Evolutionary conservation across 2,329 filamentous ascomycete species (phyloP), one percentile per base, ranked within the genome.

Genomic region (Acarospora socialis): DNA sequence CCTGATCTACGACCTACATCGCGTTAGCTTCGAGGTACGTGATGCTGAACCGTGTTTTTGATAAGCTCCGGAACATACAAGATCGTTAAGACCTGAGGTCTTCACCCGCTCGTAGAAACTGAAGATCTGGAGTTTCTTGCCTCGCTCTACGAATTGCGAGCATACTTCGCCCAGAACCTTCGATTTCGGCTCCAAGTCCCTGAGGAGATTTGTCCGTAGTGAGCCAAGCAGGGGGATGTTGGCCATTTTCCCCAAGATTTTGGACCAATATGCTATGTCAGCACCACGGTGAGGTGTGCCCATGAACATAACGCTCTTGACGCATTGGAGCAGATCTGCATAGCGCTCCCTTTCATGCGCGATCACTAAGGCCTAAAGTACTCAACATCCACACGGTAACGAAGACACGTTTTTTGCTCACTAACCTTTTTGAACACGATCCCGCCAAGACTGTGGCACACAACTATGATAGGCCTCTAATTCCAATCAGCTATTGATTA

Each of bases 401-500:
- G n/a, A n/a, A n/a, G n/a, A n/a, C n/a, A n/a, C n/a, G n/a, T n/a
- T n/a, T n/a, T n/a, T n/a, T n/a, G n/a, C n/a, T n/a, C n/a, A 30
- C 40, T n/a, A 33, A 46, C 44, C 39, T 45, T 40, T 21, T 48
- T 33, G 34, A 41, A 44, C n/a, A 49, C 45, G 2, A 49, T 35
- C 2, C 46, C 44, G 0, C 46, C 45, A 13, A 49, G 18, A 28
- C 44, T 45, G 27, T 49, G 45, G 28, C 39, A 43, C 17, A 49
- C 40, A 30, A 49, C 46, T 10, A 49, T 39, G 6, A 46, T 40
- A 16, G 45, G 42, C 20, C 42, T 34, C 29, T 40, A 33, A 28
- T 41, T 42, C 43, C n/a, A n/a, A n/a, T n/a, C n/a, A n/a, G n/a
- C n/a, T n/a, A n/a, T n/a, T n/a, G n/a, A n/a, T n/a, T n/a, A n/a